phyloP scores from a whole-genome alignment of 2,329 filamentous ascomycete species.

The Pseudocercospora pini-densiflorae region DNA sequence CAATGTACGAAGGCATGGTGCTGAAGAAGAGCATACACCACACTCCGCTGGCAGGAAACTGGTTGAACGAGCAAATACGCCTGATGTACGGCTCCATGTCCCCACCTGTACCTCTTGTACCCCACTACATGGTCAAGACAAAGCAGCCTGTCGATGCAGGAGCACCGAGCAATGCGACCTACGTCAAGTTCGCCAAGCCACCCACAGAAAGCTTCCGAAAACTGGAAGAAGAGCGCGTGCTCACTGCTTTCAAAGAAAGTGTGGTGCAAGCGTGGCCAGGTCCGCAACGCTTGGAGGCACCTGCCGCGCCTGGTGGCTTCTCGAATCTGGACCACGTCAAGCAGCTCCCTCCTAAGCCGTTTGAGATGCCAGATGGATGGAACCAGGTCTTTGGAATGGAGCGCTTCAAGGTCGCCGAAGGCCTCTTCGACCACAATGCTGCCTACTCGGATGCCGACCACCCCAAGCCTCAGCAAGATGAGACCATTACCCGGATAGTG shows the following conservation, averaged over 20 bases:
- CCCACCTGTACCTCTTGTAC: slow-evolving; percentile 76
- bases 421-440: slow-evolving; percentile 85
- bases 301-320: slow-evolving; percentile 51
- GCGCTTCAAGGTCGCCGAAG: slow-evolving; percentile 83
- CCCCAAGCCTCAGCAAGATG: slow-evolving; percentile 61
- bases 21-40: slow-evolving; percentile 82
- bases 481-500: slow-evolving; percentile 84
- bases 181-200: slow-evolving; percentile 68
- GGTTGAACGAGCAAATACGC: slow-evolving; percentile 86
- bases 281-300: slow-evolving; percentile 65
- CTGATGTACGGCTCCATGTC: slow-evolving; percentile 70
- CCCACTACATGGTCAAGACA: slow-evolving; percentile 84
- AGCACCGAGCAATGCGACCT: slow-evolving; percentile 74
- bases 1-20: slow-evolving; percentile 92
- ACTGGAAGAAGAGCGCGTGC: slow-evolving; percentile 87
- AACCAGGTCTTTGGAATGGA: slow-evolving; percentile 94
- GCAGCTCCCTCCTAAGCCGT: slow-evolving; percentile 77
- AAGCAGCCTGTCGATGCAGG: slow-evolving; percentile 90
- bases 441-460: slow-evolving; percentile 61
- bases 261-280: slow-evolving; percentile 93
- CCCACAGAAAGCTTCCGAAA: slow-evolving; percentile 73
- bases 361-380: slow-evolving; percentile 96
- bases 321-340: slow-evolving; percentile 77
- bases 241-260: slow-evolving; percentile 97
- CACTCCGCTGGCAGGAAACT: slow-evolving; percentile 85